Conservation (phyloP, 148 eudicot species). For the Nepenthes mirabilis region DNA sequence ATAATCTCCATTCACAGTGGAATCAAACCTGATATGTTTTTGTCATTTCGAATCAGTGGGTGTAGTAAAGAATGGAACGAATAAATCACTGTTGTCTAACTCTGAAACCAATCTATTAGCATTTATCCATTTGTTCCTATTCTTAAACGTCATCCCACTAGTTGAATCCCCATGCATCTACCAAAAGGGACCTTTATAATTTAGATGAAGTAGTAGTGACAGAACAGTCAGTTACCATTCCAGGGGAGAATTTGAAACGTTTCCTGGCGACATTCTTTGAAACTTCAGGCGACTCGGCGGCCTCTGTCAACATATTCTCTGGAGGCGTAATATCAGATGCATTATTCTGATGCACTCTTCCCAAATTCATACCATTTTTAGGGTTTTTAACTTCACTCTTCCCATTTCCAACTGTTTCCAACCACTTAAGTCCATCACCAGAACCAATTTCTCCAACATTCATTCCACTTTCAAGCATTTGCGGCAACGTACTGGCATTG, state of each 20-base stretch:
- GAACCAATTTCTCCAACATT: neutral
- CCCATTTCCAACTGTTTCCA: slow-evolving; percentile 5
- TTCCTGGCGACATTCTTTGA: slow-evolving; percentile 32
- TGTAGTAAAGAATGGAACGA: no score
- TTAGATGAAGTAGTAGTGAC: neutral
- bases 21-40: no score
- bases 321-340: slow-evolving; percentile 22
- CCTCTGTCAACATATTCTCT: slow-evolving; percentile 19
- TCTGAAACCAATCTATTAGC: no score
- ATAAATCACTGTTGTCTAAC: no score
- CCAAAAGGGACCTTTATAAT: neutral
- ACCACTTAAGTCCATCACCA: slow-evolving; percentile 3
- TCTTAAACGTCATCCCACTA: no score
- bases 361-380: slow-evolving; percentile 4
- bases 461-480: slow-evolving; percentile 7
- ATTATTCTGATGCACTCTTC: slow-evolving; percentile 5
- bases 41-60: no score
- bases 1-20: no score
- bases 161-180: neutral
- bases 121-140: no score
- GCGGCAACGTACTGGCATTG: neutral
- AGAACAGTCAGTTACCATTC: slow-evolving; percentile 48
- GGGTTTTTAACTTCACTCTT: slow-evolving; percentile 5
- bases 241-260: slow-evolving; percentile 93
- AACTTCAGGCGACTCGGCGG: slow-evolving; percentile 58